Percentiles rank a stretch among this genome's conserved stretches.
Evolutionary conservation across 306 rosid species (phyloP).

Genomic region (Prunus mira): DNA sequence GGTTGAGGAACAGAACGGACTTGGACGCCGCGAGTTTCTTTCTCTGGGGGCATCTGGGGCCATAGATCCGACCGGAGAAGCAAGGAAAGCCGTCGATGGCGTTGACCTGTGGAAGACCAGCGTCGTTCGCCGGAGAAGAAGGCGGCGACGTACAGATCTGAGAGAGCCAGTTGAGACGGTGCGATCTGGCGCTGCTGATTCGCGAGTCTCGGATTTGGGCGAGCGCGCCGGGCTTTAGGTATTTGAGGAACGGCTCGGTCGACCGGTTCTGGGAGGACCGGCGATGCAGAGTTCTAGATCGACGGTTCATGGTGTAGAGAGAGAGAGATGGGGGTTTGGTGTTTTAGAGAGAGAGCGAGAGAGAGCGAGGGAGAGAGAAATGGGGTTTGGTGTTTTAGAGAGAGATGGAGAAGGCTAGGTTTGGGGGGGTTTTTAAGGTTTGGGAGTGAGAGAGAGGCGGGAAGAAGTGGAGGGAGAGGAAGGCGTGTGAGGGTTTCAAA

Average conservation of each 20-base stretch:
- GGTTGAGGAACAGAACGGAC: constrained; percentile 40
- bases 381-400: background rate
- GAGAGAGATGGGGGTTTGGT: background rate
- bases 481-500: constrained; percentile 40
- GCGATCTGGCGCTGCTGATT: constrained; percentile 65
- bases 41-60: constrained; percentile 66
- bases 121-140: constrained; percentile 15
- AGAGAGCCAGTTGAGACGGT: constrained; percentile 25
- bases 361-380: background rate
- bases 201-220: constrained; percentile 86
- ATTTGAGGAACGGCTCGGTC: constrained; percentile 53
- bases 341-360: background rate
- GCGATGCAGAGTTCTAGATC: constrained; percentile 27
- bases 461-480: constrained; percentile 24
- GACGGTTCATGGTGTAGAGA: constrained; percentile 48
- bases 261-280: constrained; percentile 19
- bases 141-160: constrained; percentile 46
- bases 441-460: constrained; percentile 40
- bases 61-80: constrained; percentile 43
- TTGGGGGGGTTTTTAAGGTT: constrained; percentile 23
- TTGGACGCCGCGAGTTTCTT: constrained; percentile 71
- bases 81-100: constrained; percentile 46
- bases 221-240: constrained; percentile 83
- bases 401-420: background rate
- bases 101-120: constrained; percentile 20